Conservation (phyloP, 441 rosid genomes). For the Jatropha multifida region DNA sequence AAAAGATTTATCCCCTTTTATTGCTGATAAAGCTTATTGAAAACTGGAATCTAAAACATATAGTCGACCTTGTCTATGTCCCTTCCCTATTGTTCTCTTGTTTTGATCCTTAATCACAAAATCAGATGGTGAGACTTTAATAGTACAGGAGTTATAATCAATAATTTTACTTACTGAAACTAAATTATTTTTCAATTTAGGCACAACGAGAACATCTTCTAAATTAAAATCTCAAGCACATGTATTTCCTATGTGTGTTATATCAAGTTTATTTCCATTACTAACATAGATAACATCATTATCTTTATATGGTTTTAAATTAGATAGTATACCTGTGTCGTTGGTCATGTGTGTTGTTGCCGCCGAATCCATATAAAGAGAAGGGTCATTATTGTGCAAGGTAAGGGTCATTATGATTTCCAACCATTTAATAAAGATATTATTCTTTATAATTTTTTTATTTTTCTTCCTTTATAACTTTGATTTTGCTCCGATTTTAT, state of each 20-base stretch:
- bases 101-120: neutral
- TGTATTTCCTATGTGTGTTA: neutral
- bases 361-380: neutral
- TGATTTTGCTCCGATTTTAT: too few relatives aligned
- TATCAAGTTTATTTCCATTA: neutral
- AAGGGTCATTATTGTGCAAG: neutral
- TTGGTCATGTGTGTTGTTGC: neutral
- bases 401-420: neutral
- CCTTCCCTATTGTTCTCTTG: neutral
- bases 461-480: too few relatives aligned
- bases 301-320: neutral
- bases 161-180: neutral
- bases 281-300: slow-evolving; percentile 1
- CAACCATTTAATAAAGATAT: too few relatives aligned
- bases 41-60: neutral
- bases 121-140: neutral
- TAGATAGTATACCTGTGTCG: neutral
- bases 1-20: neutral
- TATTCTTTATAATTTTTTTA: too few relatives aligned
- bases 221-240: neutral
- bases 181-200: neutral
- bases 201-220: neutral
- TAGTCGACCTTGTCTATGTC: neutral
- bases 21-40: neutral
- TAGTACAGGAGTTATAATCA: neutral